A percentile compares a stretch with the other conserved stretches of the same genome.
Evolutionary conservation across 441 rosid genomes (phyloP).

Genomic region (Erodium moschatum): DNA sequence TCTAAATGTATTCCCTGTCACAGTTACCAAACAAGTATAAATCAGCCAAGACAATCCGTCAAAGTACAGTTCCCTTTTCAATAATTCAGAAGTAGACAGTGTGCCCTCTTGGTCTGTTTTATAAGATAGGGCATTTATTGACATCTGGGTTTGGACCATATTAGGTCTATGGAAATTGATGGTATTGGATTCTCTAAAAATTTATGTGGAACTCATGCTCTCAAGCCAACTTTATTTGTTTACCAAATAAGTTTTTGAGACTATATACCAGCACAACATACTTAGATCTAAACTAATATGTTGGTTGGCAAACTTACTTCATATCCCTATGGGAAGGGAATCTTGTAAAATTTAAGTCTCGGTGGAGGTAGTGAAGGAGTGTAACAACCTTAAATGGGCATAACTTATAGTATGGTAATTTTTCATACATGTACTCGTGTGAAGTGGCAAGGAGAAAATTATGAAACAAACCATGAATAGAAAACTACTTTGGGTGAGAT

Average conservation of each 20-base stretch:
- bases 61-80: not conserved
- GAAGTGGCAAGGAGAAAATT: not conserved
- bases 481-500: no score
- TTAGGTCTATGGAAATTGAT: not conserved
- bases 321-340: not conserved
- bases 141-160: not conserved
- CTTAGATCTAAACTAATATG: not conserved
- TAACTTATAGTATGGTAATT: not conserved
- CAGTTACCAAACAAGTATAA: conserved; percentile 19
- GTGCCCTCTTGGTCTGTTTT: conserved; percentile 1
- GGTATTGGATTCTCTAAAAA: not conserved
- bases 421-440: not conserved
- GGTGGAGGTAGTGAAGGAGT: not conserved
- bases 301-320: not conserved
- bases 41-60: conserved; percentile 8
- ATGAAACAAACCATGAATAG: not conserved
- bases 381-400: not conserved
- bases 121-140: not conserved
- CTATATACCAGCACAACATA: not conserved
- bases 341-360: no score
- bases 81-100: not conserved
- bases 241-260: not conserved
- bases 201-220: not conserved
- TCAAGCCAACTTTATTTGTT: not conserved
- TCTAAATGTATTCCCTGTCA: conserved; percentile 91